Evolutionary conservation across 1,284 basidiomycete genomes (phyloP).

Genomic region (Leccinum angustisporum): DNA sequence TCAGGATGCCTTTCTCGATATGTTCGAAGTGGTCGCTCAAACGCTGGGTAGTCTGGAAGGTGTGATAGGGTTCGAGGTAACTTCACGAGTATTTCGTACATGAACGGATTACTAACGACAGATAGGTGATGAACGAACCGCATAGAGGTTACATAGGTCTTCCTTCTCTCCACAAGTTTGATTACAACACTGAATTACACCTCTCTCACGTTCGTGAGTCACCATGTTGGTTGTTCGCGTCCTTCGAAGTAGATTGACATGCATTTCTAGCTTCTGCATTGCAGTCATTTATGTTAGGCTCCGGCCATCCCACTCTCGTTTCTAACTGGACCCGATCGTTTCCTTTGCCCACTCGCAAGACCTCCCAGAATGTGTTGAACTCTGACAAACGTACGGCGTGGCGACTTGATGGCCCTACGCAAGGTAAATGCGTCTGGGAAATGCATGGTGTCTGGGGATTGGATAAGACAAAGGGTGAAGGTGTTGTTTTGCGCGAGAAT

Average conservation of each 20-base stretch:
- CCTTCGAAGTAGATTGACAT: neutral
- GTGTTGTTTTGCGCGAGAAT: constrained; percentile 79
- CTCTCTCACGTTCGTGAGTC: constrained; percentile 77
- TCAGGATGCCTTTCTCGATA: constrained; percentile 80
- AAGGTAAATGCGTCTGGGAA: constrained; percentile 82
- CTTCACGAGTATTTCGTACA: neutral
- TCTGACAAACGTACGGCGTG: constrained; percentile 59
- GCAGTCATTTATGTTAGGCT: constrained; percentile 82
- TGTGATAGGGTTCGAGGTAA: constrained; percentile 88
- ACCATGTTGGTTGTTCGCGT: neutral
- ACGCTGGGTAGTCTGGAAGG: constrained; percentile 74
- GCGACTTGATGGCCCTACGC: constrained; percentile 68
- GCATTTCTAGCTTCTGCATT: constrained; percentile 65
- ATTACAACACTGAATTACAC: constrained; percentile 95
- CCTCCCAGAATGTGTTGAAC: constrained; percentile 59
- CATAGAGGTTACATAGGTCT: constrained; percentile 90
- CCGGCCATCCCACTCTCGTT: constrained; percentile 74
- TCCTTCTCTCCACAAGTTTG: constrained; percentile 80
- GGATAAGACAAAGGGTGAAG: constrained; percentile 67
- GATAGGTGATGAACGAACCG: constrained; percentile 94
- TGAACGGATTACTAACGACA: constrained; percentile 6
- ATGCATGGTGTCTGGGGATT: constrained; percentile 94
- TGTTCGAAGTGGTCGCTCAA: constrained; percentile 71
- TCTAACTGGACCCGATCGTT: constrained; percentile 79
- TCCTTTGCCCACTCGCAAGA: constrained; percentile 77